phyloP scores from a whole-genome alignment of 1,284 basidiomycete genomes.

The Moesziomyces sp. region DNA sequence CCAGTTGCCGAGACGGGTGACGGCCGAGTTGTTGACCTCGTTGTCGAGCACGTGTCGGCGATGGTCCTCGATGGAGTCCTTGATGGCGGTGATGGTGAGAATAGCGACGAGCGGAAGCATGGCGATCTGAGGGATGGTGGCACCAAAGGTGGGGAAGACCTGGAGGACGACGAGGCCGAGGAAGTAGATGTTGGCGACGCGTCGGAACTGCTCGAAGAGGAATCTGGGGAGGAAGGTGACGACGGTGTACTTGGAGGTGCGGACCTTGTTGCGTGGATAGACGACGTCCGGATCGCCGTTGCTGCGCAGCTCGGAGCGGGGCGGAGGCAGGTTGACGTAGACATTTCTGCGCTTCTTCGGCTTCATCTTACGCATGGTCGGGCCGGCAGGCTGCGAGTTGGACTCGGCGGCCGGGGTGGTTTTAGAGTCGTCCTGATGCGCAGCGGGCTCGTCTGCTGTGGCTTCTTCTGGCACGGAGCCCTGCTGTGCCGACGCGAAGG shows the following conservation, averaged over 20 bases:
- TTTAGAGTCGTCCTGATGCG: conserved; percentile 14
- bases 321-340: conserved; percentile 65
- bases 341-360: conserved; percentile 59
- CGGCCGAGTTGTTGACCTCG: conserved; percentile 88
- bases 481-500: conserved; percentile 59
- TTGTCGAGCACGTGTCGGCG: conserved; percentile 86
- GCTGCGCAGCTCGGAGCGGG: conserved; percentile 75
- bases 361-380: conserved; percentile 51
- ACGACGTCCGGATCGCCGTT: conserved; percentile 80
- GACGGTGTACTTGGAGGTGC: conserved; percentile 91
- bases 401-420: not conserved
- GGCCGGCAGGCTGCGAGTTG: conserved; percentile 22
- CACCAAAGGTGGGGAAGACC: conserved; percentile 91
- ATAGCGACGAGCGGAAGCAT: conserved; percentile 90
- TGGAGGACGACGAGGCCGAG: conserved; percentile 84
- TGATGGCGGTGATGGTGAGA: conserved; percentile 86
- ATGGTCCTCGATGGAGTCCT: conserved; percentile 94
- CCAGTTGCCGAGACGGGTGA: conserved; percentile 86
- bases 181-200: conserved; percentile 93
- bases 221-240: conserved; percentile 82
- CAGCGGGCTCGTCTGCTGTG: conserved; percentile 28
- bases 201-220: conserved; percentile 68
- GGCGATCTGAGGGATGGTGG: conserved; percentile 82
- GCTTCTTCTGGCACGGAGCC: conserved; percentile 34
- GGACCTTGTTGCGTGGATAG: conserved; percentile 92